Evolutionary conservation across 768 basidiomycete species (phyloP), one percentile per base, ranked within the genome.

Genomic region (Trametopsis cervina): DNA sequence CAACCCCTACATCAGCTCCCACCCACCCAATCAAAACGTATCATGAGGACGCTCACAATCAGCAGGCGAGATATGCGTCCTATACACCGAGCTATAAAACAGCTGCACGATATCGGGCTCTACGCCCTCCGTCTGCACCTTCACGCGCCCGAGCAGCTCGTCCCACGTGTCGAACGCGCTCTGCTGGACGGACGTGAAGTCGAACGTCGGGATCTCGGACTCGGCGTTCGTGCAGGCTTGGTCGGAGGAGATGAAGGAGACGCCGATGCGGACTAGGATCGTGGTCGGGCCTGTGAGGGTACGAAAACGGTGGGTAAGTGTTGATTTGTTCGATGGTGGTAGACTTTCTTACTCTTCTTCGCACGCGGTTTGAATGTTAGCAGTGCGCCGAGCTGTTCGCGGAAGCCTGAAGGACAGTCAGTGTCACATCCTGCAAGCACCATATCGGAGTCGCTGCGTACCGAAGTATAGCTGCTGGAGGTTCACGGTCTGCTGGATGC

Each of bases 31-130:
- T n/a, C n/a, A n/a, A n/a, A n/a, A n/a, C n/a, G n/a, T n/a, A n/a
- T n/a, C n/a, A n/a, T n/a, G n/a, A n/a, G 3, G 22, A 36, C 26
- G 21, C 76, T 54, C 55, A 82, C 80, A 82, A 56, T 83, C 81
- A 0, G 78, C 80, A 12, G 82, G 81, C 1, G 74, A 72, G 40
- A 83, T 76, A 56, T 83, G 81, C 0, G 75, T 78, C 42, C 82
- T 58, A 53, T 84, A 83, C 1, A 82, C 60, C 73, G 79, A 80
- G 23, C 78, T 80, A 61, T 83, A 84, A 51, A 84, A 73, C 41
- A 83, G 56, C 47, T 69, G 59, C n/a, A 71, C 68, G 0, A 69
- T 77, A 17, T 81, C 74, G n/a, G 56, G 56, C 20, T 72, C 64
- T 3, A 78, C 78, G 23, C 66, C 69, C 1, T 60, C 67, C 0